These are phyloP conservation scores for Paecilomyces dactylethromorphus DNA, from an alignment of 2,329 filamentous ascomycete species.

Conservation along the genomic window DNA sequence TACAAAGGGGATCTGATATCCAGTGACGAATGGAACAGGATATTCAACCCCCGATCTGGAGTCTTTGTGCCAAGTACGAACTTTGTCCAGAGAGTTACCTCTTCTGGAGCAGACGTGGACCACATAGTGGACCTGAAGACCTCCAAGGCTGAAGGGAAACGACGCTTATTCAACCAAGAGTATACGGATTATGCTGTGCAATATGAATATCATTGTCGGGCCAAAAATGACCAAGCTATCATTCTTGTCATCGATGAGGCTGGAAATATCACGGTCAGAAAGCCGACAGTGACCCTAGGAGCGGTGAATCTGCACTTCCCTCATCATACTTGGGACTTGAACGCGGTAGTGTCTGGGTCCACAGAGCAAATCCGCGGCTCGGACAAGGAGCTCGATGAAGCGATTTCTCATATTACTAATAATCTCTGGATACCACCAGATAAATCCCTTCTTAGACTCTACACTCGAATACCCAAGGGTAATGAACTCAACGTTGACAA, in stretches of 20 bases:
- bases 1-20: conserved; percentile 11
- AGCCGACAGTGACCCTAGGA: conserved; percentile 21
- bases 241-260: conserved; percentile 26
- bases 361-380: conserved; percentile 15
- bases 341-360: conserved; percentile 21
- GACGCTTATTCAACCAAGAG: conserved; percentile 20
- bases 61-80: conserved; percentile 20
- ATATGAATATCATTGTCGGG: conserved; percentile 36
- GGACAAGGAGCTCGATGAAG: conserved; percentile 19
- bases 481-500: conserved; percentile 21
- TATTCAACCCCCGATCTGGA: conserved; percentile 25
- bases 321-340: conserved; percentile 33
- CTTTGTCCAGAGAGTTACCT: conserved; percentile 33
- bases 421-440: conserved; percentile 27
- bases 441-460: conserved; percentile 19
- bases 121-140: conserved; percentile 28
- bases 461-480: conserved; percentile 16
- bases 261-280: conserved; percentile 20
- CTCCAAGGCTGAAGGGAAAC: conserved; percentile 9
- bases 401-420: conserved; percentile 23
- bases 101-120: conserved; percentile 34
- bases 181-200: conserved; percentile 16
- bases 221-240: conserved; percentile 20
- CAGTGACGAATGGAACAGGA: conserved; percentile 19
- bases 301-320: conserved; percentile 34